A percentile compares a stretch with the other conserved stretches of the same genome.
Evolutionary conservation across 768 basidiomycete genomes (phyloP).

Genomic region (Pilatotrama ljubarskyi): DNA sequence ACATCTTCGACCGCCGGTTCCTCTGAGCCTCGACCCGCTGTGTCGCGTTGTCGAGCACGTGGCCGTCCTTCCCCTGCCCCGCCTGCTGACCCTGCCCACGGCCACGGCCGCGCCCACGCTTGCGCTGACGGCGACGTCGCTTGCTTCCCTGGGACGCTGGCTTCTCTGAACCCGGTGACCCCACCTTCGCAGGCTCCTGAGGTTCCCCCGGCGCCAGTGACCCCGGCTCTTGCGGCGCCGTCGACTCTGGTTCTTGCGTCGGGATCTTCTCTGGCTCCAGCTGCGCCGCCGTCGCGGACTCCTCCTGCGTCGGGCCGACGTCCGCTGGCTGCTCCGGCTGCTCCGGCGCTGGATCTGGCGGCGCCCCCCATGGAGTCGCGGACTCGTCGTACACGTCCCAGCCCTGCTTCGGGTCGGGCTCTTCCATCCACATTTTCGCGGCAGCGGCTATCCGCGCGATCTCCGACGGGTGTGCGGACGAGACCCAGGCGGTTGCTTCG

Average conservation of each 20-base stretch:
- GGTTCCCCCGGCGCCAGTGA: no score
- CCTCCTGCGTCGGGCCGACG: background rate
- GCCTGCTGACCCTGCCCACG: constrained; percentile 3
- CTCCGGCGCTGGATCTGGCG: background rate
- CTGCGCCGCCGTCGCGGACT: background rate
- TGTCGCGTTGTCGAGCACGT: background rate
- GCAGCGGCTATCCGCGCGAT: background rate
- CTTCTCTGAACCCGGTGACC: background rate
- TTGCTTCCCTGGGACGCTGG: background rate
- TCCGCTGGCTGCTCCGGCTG: no score
- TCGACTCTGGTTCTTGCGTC: no score
- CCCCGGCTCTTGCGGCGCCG: no score
- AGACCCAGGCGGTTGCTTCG: background rate
- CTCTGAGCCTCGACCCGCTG: background rate
- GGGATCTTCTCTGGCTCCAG: background rate
- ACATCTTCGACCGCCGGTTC: background rate
- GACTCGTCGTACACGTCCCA: constrained; percentile 1
- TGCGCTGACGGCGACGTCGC: constrained; percentile 2
- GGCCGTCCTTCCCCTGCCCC: background rate
- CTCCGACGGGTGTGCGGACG: no score
- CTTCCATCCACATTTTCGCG: background rate
- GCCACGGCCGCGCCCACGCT: background rate
- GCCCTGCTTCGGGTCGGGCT: background rate
- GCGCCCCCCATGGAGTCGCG: background rate
- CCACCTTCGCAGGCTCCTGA: no score